Evolutionary conservation across 2,329 filamentous ascomycete genomes (phyloP).

Genomic region (Nemania sp.): DNA sequence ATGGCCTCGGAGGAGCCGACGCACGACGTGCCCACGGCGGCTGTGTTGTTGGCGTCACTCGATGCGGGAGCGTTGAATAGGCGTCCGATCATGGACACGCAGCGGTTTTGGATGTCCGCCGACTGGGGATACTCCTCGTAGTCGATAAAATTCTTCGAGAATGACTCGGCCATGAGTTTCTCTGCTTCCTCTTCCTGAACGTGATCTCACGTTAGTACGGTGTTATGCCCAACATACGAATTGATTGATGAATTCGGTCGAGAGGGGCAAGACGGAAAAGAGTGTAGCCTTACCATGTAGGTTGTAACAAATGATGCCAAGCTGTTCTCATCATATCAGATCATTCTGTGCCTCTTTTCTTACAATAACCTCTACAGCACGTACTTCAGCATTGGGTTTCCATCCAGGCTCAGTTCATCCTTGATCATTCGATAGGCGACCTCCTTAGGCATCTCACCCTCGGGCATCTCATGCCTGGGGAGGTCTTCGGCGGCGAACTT

Average conservation of each 20-base stretch:
- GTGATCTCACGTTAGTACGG: not conserved
- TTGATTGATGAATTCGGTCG: not conserved
- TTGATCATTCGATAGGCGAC: constrained; percentile 97
- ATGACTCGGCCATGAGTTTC: constrained; percentile 90
- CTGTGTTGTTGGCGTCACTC: constrained; percentile 52
- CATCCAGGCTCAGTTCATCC: constrained; percentile 89
- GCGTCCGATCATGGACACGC: constrained; percentile 85
- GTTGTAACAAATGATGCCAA: constrained; percentile 93
- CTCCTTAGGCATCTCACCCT: constrained; percentile 85
- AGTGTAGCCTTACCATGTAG: constrained; percentile 71
- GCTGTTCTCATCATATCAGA: constrained; percentile 47
- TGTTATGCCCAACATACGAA: not conserved
- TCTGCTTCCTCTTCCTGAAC: constrained; percentile 86
- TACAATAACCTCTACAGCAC: constrained; percentile 28
- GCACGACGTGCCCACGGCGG: constrained; percentile 82
- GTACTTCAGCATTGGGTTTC: constrained; percentile 84
- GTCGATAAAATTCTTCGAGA: constrained; percentile 95
- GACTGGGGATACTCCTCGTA: constrained; percentile 84
- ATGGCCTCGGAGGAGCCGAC: constrained; percentile 90
- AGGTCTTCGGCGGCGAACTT: constrained; percentile 80
- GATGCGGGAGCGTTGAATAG: constrained; percentile 77
- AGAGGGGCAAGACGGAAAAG: not conserved
- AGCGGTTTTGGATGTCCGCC: constrained; percentile 88
- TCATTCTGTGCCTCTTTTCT: not conserved
- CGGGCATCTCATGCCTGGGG: constrained; percentile 83